Evolutionary conservation across 2,329 filamentous ascomycete genomes (phyloP).

Genomic region (Paecilomyces sp.): DNA sequence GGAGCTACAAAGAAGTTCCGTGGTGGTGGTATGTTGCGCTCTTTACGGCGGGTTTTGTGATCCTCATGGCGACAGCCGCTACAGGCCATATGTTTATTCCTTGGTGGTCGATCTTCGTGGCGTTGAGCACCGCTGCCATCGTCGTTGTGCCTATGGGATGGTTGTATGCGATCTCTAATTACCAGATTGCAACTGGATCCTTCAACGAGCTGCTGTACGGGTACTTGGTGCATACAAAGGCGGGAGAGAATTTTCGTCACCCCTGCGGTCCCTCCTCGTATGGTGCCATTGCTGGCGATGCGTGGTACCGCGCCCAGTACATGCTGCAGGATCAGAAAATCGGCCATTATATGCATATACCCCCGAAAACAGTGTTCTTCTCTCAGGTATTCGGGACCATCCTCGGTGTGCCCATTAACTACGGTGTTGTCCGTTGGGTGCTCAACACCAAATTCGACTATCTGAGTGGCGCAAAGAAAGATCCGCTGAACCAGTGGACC

Average conservation of each 20-base stretch:
- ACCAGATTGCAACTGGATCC: slow-evolving; percentile 47
- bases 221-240: slow-evolving; percentile 47
- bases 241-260: slow-evolving; percentile 45
- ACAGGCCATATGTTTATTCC: slow-evolving; percentile 51
- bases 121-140: slow-evolving; percentile 47
- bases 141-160: slow-evolving; percentile 53
- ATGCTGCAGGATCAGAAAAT: slow-evolving; percentile 59
- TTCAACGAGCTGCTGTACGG: slow-evolving; percentile 56
- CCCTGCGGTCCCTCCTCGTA: slow-evolving; percentile 53
- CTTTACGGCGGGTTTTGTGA: slow-evolving; percentile 43
- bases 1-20: slow-evolving; percentile 52
- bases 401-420: slow-evolving; percentile 55
- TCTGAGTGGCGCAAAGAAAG: slow-evolving; percentile 42
- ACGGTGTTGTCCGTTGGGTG: slow-evolving; percentile 55
- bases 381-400: slow-evolving; percentile 54
- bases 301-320: slow-evolving; percentile 53
- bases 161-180: slow-evolving; percentile 55
- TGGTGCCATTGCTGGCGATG: slow-evolving; percentile 53
- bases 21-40: slow-evolving; percentile 51
- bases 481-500: slow-evolving; percentile 57
- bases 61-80: slow-evolving; percentile 46
- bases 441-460: slow-evolving; percentile 51
- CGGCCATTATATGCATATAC: slow-evolving; percentile 58
- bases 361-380: slow-evolving; percentile 53
- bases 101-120: slow-evolving; percentile 54